Evolutionary conservation across 2,329 filamentous ascomycete species (phyloP), one percentile per base, ranked within the genome.

Genomic region (Bisporella sp.): DNA sequence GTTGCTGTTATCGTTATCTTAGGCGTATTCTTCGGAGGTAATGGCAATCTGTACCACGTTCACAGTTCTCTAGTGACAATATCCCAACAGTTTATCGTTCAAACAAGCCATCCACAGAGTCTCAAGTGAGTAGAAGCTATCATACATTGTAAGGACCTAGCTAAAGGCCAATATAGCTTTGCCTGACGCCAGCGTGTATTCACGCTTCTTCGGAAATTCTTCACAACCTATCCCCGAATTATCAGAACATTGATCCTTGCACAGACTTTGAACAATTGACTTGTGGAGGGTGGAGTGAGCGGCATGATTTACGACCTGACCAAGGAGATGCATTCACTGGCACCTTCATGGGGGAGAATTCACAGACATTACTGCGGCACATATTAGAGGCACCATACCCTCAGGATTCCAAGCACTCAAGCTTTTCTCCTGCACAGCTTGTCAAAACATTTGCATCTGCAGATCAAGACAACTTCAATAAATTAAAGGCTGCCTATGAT

Each of bases 241-340:
- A 85, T 64, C 71, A 77, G 52, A 66, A 78, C 2, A 69, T 88
- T 39, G 82, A 88, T 61, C 78, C 85, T 1, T 89, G 85, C 59
- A 76, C 72, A n/a, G 68, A 87, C 60, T 89, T 89, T 53, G 81
- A 86, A 53, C 72, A 82, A 62, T 75, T 82, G 50, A 81, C 81
- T 21, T 87, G 84, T 58, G 82, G 81, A 49, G 84, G 84, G 8
- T 88, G 83, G 77, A 71, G 76, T 47, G 72, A 79, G 28, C 73
- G 71, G 7, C 78, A 87, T 66, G 82, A 86, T 59, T 74, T 87
- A 51, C 77, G 83, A 3, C 69, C 79, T 4, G 84, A 87, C 60
- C 78, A 82, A 54, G 74, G 77, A 33, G 74, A 76, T 57, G 74
- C 75, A 33, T 84, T 82, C 53, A 78, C 82, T 2, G 75, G 76